Percentiles rank a stretch among this genome's conserved stretches.
Evolutionary conservation across 306 rosid species (phyloP).

Genomic region (Macrotyloma uniflorum): DNA sequence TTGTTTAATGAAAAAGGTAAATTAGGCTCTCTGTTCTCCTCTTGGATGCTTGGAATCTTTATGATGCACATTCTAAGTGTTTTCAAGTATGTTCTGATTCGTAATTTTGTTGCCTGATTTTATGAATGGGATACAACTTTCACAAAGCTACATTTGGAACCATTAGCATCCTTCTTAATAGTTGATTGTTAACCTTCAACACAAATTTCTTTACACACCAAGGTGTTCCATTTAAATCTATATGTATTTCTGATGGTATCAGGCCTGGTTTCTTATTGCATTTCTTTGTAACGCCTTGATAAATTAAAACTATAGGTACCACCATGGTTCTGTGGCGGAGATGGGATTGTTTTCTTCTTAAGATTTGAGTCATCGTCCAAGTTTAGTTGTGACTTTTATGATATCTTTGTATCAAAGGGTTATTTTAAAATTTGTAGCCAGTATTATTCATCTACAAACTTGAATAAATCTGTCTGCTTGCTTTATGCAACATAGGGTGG

Average conservation of each 20-base stretch:
- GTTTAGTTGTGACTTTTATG: not conserved
- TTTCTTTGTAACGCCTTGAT: slow-evolving; percentile 19
- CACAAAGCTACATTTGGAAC: not conserved
- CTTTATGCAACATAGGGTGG: not conserved
- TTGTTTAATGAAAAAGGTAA: slow-evolving; percentile 59
- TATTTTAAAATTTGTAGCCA: slow-evolving; percentile 9
- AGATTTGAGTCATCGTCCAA: not conserved
- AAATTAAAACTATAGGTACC: not conserved
- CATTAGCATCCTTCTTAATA: not conserved
- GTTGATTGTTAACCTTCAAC: not conserved
- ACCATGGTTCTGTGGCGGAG: not conserved
- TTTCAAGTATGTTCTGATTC: slow-evolving; percentile 27
- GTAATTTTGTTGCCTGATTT: not conserved
- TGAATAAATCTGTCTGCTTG: not conserved
- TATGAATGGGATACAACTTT: slow-evolving; percentile 27
- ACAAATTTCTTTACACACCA: not conserved
- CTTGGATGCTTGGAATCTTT: not conserved
- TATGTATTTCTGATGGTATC: not conserved
- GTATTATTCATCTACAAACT: slow-evolving; percentile 6
- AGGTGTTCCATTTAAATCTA: not conserved
- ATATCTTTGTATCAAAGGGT: slow-evolving; percentile 12
- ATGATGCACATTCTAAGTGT: not conserved
- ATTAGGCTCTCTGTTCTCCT: slow-evolving; percentile 6
- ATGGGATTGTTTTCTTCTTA: slow-evolving; percentile 8
- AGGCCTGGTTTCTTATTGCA: not conserved